Base-by-base conservation (phyloP, 441 rosid genomes). In the Macaranga tanarius region DNA sequence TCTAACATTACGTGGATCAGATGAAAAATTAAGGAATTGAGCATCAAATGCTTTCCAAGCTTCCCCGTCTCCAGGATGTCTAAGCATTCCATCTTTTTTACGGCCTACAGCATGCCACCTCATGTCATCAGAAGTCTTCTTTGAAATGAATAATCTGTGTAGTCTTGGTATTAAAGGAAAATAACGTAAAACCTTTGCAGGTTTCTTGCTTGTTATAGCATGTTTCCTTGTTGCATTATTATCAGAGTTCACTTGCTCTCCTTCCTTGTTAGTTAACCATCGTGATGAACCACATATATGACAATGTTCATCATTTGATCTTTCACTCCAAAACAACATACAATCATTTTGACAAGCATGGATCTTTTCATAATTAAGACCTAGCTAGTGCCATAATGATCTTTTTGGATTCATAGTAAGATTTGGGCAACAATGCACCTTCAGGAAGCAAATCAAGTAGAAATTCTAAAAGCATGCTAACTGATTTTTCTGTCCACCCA, bases 101-200 rank as follows among this genome's bases (percentile, higher is more conserved):
- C 23, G 38, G 6, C 13, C 26, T 22, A 65, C 67, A 0, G 5
- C 2, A 70, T 73, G 67, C 26, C 76, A 75, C 16, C 44, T 65
- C 65, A 69, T 78, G n/a, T 28, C 25, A 3, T 2, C 11, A 4
- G 48, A 19, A 5, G 47, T 26, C 7, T 71, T 63, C 0, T 8
- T 22, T 0, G 31, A 72, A 17, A 60, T 52, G 19, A 64, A 73
- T 1, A 73, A 17, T 5, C 72, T 44, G 42, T 66, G 34, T 23
- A 23, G 65, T 25, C 66, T 38, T 6, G 66, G 69, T n/a, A 45
- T 79, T 1, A 76, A 48, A 0, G 79, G 73, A 54, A 76, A 78
- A 12, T 28, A 62, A 4, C 55, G 9, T 0, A 71, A 40, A 20
- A 78, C n/a, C 12, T 81, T 81, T 2, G 17, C 42, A 0, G 34